phyloP scores from a whole-genome alignment of 2,329 filamentous ascomycete species.

The Cladosporium sp. region DNA sequence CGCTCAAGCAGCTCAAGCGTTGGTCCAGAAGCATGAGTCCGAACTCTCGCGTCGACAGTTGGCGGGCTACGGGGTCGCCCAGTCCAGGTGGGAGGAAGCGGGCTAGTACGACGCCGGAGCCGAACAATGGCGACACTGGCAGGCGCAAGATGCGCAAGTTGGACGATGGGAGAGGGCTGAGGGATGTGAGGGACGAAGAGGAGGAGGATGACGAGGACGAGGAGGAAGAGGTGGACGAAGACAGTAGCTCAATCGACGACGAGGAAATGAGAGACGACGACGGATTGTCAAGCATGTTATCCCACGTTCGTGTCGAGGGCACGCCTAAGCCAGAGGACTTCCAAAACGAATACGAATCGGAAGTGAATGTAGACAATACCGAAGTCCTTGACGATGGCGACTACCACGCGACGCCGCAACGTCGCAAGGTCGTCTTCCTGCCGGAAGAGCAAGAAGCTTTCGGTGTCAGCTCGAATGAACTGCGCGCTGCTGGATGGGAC shows the following conservation, averaged over 20 bases:
- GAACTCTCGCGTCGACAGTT: conserved; percentile 21
- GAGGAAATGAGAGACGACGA: conserved; percentile 9
- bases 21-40: conserved; percentile 30
- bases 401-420: conserved; percentile 13
- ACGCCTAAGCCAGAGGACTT: conserved; percentile 6
- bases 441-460: conserved; percentile 20
- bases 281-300: conserved; percentile 10
- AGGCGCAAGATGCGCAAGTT: conserved; percentile 18
- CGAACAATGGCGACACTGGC: conserved; percentile 13
- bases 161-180: conserved; percentile 11
- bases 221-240: neutral
- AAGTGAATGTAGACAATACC: conserved; percentile 12
- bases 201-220: neutral
- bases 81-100: conserved; percentile 17
- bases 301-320: neutral
- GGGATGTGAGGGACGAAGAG: neutral
- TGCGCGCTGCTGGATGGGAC: conserved; percentile 38
- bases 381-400: conserved; percentile 20
- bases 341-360: conserved; percentile 11
- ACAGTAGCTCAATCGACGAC: neutral
- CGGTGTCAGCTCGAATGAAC: conserved; percentile 18
- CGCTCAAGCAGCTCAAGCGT: conserved; percentile 15
- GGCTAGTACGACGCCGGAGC: conserved; percentile 13
- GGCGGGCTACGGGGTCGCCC: conserved; percentile 14
- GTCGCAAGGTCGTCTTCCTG: conserved; percentile 16